phyloP scores from a whole-genome alignment of 2,329 filamentous ascomycete genomes.

The Neonectria coccinea region DNA sequence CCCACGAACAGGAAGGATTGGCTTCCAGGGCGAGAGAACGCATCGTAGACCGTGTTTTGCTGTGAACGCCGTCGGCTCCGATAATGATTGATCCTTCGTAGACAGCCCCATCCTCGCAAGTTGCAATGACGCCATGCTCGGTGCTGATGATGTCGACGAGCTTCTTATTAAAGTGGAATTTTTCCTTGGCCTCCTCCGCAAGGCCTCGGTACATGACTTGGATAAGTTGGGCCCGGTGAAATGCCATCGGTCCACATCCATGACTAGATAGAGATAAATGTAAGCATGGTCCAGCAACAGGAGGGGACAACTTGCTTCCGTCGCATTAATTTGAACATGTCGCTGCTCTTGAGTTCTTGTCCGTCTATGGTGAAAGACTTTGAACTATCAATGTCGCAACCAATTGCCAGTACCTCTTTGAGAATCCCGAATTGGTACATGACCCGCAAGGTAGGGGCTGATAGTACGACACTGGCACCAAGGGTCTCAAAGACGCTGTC shows the following conservation, averaged over 20 bases:
- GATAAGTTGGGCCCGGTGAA: conserved; percentile 15
- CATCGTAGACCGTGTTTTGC: conserved; percentile 17
- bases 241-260: conserved; percentile 2
- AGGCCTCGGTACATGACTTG: conserved; percentile 16
- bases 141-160: conserved; percentile 28
- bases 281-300: conserved; percentile 16
- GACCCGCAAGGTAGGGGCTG: conserved; percentile 11
- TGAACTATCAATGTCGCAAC: conserved; percentile 1
- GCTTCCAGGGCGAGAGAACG: conserved; percentile 16
- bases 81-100: conserved; percentile 23
- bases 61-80: conserved; percentile 28
- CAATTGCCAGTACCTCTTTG: conserved; percentile 6
- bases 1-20: conserved; percentile 4
- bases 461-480: conserved; percentile 32
- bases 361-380: too few relatives aligned
- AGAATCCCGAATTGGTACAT: conserved; percentile 20
- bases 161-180: conserved; percentile 21
- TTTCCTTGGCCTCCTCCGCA: conserved; percentile 9
- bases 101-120: conserved; percentile 19
- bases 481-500: conserved; percentile 33
- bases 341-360: not conserved
- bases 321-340: conserved; percentile 1
- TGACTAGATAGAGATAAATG: not conserved
- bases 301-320: conserved; percentile 2
- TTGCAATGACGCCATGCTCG: conserved; percentile 13